Conservation (phyloP, 371 early-diverging fungal genomes). For the Blakeslea trispora region DNA sequence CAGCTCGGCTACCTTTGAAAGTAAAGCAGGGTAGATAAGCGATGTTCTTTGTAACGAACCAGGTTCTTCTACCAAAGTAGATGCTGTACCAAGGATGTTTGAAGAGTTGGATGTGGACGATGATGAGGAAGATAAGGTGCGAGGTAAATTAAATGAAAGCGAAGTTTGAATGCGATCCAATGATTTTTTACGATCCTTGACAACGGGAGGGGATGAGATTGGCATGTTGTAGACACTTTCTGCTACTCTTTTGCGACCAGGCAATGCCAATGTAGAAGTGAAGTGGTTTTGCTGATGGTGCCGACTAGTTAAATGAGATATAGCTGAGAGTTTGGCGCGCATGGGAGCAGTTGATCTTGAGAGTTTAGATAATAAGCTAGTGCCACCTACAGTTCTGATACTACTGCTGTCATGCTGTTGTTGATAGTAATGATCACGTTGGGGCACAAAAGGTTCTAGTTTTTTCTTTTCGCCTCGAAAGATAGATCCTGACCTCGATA, state of each 20-base stretch:
- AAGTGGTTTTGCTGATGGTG: constrained; percentile 18
- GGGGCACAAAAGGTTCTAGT: constrained; percentile 26
- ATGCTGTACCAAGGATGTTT: constrained; percentile 1
- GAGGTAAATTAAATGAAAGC: constrained; percentile 6
- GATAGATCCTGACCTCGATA: constrained; percentile 30
- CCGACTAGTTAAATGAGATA: constrained; percentile 15
- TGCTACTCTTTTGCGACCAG: constrained; percentile 36
- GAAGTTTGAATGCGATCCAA: constrained; percentile 7
- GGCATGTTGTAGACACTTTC: constrained; percentile 50
- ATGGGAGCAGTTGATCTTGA: constrained; percentile 39
- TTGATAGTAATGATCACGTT: constrained; percentile 14
- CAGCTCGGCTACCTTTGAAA: constrained; percentile 78
- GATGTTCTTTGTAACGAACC: constrained; percentile 19
- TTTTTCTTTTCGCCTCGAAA: constrained; percentile 16
- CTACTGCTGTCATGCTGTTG: constrained; percentile 15
- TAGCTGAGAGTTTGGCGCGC: constrained; percentile 32
- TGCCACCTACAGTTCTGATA: constrained; percentile 22
- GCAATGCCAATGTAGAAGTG: constrained; percentile 25
- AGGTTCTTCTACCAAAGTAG: constrained; percentile 10
- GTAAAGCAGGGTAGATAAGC: constrained; percentile 77
- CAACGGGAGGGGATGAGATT: constrained; percentile 11
- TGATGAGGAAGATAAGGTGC: constrained; percentile 18
- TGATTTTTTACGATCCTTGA: constrained; percentile 3
- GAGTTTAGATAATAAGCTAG: constrained; percentile 28
- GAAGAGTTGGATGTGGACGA: constrained; percentile 20